A percentile compares a stretch with the other conserved stretches of the same genome.
phyloP scores from a whole-genome alignment of 1,284 basidiomycete genomes.

The Leccinum solheimii region DNA sequence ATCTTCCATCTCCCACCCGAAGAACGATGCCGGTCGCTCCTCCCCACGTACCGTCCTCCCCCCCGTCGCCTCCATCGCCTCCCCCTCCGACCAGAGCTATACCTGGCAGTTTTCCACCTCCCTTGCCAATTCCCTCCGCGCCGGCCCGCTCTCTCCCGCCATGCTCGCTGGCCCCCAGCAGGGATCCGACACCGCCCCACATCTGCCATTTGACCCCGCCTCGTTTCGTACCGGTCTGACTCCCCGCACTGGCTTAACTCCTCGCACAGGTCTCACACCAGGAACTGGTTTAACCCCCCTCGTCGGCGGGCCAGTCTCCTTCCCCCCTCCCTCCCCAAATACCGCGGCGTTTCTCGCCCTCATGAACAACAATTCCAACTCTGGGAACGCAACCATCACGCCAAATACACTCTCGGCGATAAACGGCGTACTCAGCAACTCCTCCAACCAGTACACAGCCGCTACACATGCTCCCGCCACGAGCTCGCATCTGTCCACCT shows the following conservation, averaged over 20 bases:
- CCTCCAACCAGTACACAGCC: constrained; percentile 29
- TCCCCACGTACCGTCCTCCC: constrained; percentile 71
- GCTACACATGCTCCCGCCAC: constrained; percentile 34
- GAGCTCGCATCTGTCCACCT: constrained; percentile 32
- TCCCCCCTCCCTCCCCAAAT: constrained; percentile 86
- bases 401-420: constrained; percentile 88
- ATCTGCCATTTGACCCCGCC: constrained; percentile 69
- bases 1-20: constrained; percentile 36
- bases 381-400: constrained; percentile 78
- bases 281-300: constrained; percentile 84
- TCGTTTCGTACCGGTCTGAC: constrained; percentile 84
- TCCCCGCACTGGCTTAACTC: constrained; percentile 73
- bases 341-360: constrained; percentile 92
- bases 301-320: constrained; percentile 71
- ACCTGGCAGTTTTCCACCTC: constrained; percentile 69
- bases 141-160: constrained; percentile 91
- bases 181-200: constrained; percentile 35
- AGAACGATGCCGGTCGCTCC: constrained; percentile 35
- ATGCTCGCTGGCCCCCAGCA: constrained; percentile 88
- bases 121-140: constrained; percentile 75
- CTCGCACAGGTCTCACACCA: constrained; percentile 80
- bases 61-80: constrained; percentile 82
- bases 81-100: constrained; percentile 77
- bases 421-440: constrained; percentile 63
- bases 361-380: constrained; percentile 69